phyloP scores from a whole-genome alignment of 2,329 filamentous ascomycete species.

The Paecilomyces dactylethromorphus region DNA sequence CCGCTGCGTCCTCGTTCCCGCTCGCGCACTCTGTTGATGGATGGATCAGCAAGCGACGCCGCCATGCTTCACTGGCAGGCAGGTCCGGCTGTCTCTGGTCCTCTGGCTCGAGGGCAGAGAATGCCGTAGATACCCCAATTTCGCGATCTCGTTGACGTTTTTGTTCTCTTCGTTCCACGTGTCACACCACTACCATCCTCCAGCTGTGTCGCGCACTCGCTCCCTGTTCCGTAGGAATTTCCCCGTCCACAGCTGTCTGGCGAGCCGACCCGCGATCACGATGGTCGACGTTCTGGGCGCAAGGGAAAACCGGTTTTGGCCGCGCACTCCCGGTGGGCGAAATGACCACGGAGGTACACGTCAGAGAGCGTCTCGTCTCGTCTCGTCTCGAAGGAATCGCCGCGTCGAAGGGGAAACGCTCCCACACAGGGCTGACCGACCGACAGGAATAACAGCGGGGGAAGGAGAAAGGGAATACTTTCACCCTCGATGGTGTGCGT shows the following conservation, averaged over 20 bases:
- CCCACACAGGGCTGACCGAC: not conserved
- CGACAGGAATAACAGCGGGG: not conserved
- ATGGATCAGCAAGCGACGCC: constrained; percentile 7
- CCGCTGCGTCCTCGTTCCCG: constrained; percentile 10
- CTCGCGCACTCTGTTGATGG: constrained; percentile 5
- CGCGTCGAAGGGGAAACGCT: not conserved
- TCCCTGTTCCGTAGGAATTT: not conserved
- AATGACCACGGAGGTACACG: not conserved
- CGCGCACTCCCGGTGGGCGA: not conserved
- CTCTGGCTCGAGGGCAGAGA: constrained; percentile 16
- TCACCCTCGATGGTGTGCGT: not conserved
- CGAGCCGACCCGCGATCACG: constrained; percentile 25
- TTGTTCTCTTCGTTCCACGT: constrained; percentile 7
- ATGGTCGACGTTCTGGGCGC: not conserved
- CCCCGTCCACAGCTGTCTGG: constrained; percentile 4
- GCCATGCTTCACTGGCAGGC: constrained; percentile 2
- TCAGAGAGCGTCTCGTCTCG: not conserved
- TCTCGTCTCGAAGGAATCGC: not conserved
- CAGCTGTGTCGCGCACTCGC: constrained; percentile 10
- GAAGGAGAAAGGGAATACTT: not conserved
- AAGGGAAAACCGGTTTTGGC: not conserved
- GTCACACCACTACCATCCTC: constrained; percentile 24
- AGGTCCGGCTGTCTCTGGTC: constrained; percentile 8
- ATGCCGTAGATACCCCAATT: constrained; percentile 13
- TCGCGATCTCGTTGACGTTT: constrained; percentile 14